phyloP scores from a whole-genome alignment of 345 rosid genomes.

The Brassica napus region DNA sequence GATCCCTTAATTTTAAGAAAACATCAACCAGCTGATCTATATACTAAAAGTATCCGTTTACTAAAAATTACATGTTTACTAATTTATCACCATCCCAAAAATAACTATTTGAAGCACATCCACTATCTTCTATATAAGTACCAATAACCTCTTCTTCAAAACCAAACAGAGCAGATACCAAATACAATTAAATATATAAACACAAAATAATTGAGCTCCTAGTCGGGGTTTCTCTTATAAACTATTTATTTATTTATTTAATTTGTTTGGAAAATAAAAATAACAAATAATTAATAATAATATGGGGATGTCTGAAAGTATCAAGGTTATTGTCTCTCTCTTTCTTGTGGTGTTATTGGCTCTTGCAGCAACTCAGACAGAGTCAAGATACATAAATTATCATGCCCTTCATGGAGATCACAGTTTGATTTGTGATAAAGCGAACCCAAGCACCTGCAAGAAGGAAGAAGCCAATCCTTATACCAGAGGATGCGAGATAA shows the following conservation, averaged over 20 bases:
- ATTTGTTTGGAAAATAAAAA: neutral
- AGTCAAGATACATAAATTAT: neutral
- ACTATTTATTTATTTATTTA: slow-evolving; percentile 19
- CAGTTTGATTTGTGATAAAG: no score
- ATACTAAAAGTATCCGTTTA: neutral
- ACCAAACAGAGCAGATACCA: neutral
- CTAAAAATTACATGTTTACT: neutral
- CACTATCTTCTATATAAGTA: neutral
- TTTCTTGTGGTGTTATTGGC: neutral
- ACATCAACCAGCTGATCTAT: no score
- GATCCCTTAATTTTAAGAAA: no score
- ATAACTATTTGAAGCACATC: neutral
- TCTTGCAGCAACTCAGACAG: neutral
- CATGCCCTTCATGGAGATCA: no score
- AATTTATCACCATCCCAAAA: neutral
- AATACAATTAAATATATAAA: neutral
- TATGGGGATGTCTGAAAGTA: slow-evolving; percentile 26
- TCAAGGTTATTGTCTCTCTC: slow-evolving; percentile 5
- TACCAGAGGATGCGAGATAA: no score
- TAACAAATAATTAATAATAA: neutral
- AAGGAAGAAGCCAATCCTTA: no score
- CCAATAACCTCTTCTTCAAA: neutral
- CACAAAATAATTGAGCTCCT: slow-evolving; percentile 2
- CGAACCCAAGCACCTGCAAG: no score
- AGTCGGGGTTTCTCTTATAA: neutral